Conservation (phyloP, 176 grass and related monocot genomes). For the Sorghum bicolor region Sorghum_bicolor_NCBIv3 NC_012870.2:1731501-1732000, state of each 20-base stretch:
- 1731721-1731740: constrained; percentile 74
- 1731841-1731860: constrained; percentile 55
- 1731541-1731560: background rate
- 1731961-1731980: background rate
- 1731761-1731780: constrained; percentile 75
- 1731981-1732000: background rate
- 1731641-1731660: constrained; percentile 11
- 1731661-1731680: constrained; percentile 83
- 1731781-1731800: constrained; percentile 64
- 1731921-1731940: background rate
- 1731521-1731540: background rate
- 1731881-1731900: background rate
- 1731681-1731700: constrained; percentile 99
- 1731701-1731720: constrained; percentile 95
- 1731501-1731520: background rate
- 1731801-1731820: constrained; percentile 97
- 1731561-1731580: background rate
- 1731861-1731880: background rate
- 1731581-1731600: background rate
- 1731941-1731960: background rate
- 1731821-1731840: constrained; percentile 85
- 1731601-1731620: background rate
- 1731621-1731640: background rate
- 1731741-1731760: constrained; percentile 65
- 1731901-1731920: background rate